phyloP scores from a whole-genome alignment of 176 grass and related monocot species.

The Musa beccarii region DNA sequence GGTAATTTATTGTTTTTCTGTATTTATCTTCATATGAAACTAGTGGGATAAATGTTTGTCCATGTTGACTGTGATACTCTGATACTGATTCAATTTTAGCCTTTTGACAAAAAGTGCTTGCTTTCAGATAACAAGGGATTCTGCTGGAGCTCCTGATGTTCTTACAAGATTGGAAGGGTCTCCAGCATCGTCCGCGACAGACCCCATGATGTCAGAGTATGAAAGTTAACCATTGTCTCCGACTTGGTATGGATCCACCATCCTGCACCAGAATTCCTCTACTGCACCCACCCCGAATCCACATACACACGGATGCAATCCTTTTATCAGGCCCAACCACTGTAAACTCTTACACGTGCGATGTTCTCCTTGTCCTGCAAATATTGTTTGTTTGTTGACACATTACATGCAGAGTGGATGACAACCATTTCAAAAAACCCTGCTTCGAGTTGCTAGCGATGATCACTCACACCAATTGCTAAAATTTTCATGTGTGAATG shows the following conservation, averaged over 20 bases:
- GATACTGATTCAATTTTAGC: neutral
- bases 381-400: too few species aligned
- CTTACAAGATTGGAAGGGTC: constrained; percentile 68
- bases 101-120: neutral
- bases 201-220: constrained; percentile 67
- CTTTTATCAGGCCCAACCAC: neutral
- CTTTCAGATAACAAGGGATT: constrained; percentile 80
- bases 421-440: too few species aligned
- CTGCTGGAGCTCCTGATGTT: constrained; percentile 80
- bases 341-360: too few species aligned
- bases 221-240: constrained; percentile 46
- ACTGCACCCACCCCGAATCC: neutral
- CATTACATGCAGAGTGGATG: too few species aligned
- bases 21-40: neutral
- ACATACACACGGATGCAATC: neutral
- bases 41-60: neutral
- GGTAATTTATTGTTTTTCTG: neutral
- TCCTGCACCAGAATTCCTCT: neutral
- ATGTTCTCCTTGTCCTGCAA: too few species aligned
- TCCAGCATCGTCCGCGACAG: constrained; percentile 23
- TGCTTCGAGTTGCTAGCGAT: too few species aligned
- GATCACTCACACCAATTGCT: too few species aligned
- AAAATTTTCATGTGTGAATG: too few species aligned
- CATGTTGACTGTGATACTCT: neutral
- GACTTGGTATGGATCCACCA: too few species aligned